Conservation (phyloP, 371 early-diverging fungal species). For the Mortierella sp. region DNA sequence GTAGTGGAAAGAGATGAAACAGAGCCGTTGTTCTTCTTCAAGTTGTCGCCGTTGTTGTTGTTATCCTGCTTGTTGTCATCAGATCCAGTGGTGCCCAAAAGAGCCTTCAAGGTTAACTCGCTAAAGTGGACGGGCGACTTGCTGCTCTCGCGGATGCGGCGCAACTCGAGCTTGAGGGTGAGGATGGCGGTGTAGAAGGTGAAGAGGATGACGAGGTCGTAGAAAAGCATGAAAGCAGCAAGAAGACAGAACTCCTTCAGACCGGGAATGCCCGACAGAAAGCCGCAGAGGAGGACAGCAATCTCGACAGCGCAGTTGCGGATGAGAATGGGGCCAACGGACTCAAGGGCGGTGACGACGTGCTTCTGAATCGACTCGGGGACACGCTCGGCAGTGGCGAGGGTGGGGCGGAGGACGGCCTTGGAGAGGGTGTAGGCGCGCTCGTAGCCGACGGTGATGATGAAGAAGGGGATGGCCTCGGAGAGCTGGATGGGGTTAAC, state of each 20-base stretch:
- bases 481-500: constrained; percentile 85
- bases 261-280: constrained; percentile 82
- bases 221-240: constrained; percentile 84
- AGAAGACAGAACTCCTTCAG: constrained; percentile 87
- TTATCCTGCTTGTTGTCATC: constrained; percentile 25
- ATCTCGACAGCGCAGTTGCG: constrained; percentile 90
- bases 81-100: constrained; percentile 34
- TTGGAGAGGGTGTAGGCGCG: constrained; percentile 87
- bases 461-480: constrained; percentile 94
- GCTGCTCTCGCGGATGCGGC: constrained; percentile 62
- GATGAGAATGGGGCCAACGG: constrained; percentile 76
- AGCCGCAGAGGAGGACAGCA: constrained; percentile 81
- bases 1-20: constrained; percentile 30
- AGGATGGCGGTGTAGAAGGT: constrained; percentile 90
- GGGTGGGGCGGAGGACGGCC: constrained; percentile 75
- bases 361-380: constrained; percentile 70
- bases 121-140: constrained; percentile 53
- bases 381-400: constrained; percentile 32
- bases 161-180: constrained; percentile 89
- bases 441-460: constrained; percentile 95
- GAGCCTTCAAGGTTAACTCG: constrained; percentile 56
- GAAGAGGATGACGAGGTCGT: constrained; percentile 88
- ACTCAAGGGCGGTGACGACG: constrained; percentile 78
- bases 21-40: not conserved
- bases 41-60: constrained; percentile 10